A percentile compares a stretch with the other conserved stretches of the same genome.
Conservation (phyloP, 225 moss, liverwort and hornwort genomes). For the Rhytidiadelphus loreus region DNA sequence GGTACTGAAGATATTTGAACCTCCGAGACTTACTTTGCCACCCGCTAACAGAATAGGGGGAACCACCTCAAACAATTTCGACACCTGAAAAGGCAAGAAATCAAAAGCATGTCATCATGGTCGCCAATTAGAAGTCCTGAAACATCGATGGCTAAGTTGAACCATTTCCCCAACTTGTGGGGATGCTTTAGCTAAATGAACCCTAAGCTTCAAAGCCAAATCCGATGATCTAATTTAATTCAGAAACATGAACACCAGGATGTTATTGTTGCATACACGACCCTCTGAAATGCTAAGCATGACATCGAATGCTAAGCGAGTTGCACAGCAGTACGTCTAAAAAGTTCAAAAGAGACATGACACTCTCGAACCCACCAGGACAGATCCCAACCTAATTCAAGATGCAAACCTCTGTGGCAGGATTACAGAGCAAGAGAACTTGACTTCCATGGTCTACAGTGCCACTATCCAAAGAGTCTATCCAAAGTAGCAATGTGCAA, state of each 20-base stretch:
- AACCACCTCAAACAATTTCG: conserved; percentile 44
- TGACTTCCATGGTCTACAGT: too few relatives aligned
- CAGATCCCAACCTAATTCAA: neutral
- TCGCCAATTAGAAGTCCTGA: neutral
- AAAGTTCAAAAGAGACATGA: neutral
- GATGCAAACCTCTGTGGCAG: neutral
- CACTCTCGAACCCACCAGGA: neutral
- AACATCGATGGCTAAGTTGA: neutral
- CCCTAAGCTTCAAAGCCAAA: neutral
- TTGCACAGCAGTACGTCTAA: neutral
- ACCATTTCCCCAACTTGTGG: neutral
- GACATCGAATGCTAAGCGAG: neutral
- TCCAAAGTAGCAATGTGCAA: neutral
- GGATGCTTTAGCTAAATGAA: neutral
- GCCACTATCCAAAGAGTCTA: neutral
- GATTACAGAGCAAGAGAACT: neutral
- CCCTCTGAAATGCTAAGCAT: neutral
- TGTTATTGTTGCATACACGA: neutral
- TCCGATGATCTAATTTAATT: neutral
- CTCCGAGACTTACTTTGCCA: conserved; percentile 23
- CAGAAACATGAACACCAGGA: neutral
- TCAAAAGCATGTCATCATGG: neutral
- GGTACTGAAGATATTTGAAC: neutral
- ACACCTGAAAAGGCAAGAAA: conserved; percentile 11
- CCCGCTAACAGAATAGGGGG: conserved; percentile 40